A percentile compares a stretch with the other conserved stretches of the same genome.
Conservation (phyloP, 176 grass and related monocot species). For the Musa acuminata region DNA sequence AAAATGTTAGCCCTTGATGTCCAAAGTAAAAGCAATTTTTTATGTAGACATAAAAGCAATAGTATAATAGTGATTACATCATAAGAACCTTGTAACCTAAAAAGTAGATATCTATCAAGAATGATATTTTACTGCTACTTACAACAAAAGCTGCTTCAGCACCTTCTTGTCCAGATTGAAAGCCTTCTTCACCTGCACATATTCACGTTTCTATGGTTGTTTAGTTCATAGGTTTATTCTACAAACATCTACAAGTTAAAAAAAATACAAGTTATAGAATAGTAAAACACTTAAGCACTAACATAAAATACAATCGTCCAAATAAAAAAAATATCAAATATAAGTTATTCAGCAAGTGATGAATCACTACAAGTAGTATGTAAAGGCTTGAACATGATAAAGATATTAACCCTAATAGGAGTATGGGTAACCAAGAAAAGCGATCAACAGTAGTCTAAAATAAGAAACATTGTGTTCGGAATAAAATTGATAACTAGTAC, state of each 20-base stretch:
- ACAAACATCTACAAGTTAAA: no score
- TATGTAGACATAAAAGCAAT: no score
- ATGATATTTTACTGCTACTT: not conserved
- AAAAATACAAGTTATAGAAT: not conserved
- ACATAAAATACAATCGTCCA: not conserved
- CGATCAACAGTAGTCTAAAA: no score
- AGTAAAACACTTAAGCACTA: not conserved
- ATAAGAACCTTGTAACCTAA: not conserved
- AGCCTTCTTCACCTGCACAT: not conserved
- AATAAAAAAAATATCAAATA: not conserved
- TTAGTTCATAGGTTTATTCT: not conserved
- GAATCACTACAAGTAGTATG: no score
- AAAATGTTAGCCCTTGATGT: not conserved
- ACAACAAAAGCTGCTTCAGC: not conserved
- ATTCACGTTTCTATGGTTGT: not conserved
- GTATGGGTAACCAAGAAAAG: no score
- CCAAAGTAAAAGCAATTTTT: not conserved
- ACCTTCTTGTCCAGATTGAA: not conserved
- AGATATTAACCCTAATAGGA: no score
- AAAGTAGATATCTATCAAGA: not conserved
- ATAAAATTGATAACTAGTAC: no score
- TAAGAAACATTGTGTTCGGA: no score
- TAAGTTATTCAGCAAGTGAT: no score
- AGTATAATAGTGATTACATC: no score
- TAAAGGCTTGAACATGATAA: no score